Base-by-base conservation (phyloP, 805 yeast species). In the Saturnispora zaruensis region DNA sequence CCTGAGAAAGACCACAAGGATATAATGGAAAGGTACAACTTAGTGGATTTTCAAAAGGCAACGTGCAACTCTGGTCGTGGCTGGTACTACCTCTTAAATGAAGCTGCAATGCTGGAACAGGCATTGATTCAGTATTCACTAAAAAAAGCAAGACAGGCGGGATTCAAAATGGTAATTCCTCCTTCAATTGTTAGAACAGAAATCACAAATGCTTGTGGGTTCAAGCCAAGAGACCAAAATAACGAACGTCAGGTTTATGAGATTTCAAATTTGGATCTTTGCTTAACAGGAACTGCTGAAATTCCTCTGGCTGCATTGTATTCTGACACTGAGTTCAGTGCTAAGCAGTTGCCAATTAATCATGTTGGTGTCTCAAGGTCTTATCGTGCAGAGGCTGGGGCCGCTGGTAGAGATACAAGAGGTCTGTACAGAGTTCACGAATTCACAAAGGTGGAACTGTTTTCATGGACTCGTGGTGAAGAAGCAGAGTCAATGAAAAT, bases 381-480 rank as follows among this genome's bases (percentile, higher is more conserved):
- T 54, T 93, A 82, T 62, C 73, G 99, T 54, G 96, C 97, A 0
- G 99, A 93, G 63, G 99, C 99, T 0, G 99, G 98, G 2, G 93
- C 98, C 1, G 77, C 96, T 50, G 99, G 99, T 2, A 79, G 78
- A 55, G 97, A 88, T 56, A 88, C 97, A 0, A 81, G 83, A 58
- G 99, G 99, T 0, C 70, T 93, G 1, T 93, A 93, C 58, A 72
- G 99, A 41, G 97, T 93, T 23, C 99, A 93, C 63, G 99, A 93
- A 67, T 93, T 93, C 65, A 87, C 95, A 9, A 93, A 93, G 64
- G 96, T 93, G 1, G 99, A 93, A 63, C 67, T 93, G 48, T 93
- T 91, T 59, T 82, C 82, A 53, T 82, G 93, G 96, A 68, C 73
- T 0, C 74, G 72, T 11, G 64, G 65, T 1, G 48, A 54, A 25